Evolutionary conservation across 805 yeast species (phyloP).

Genomic region (Kodamaea neixiangensis): DNA sequence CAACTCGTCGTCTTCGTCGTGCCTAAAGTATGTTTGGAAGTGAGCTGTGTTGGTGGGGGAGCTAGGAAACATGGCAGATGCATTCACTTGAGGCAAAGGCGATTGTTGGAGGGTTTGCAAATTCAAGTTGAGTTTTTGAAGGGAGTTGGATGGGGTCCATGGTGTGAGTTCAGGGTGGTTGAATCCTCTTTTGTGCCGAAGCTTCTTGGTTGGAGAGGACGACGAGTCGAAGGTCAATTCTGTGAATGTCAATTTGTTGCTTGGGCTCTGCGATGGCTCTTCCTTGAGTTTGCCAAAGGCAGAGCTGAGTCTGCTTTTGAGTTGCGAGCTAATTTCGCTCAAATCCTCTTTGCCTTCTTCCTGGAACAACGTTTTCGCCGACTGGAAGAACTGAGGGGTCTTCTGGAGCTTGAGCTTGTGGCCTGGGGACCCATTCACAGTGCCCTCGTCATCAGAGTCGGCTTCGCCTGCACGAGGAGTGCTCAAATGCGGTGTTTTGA

Average conservation of each 20-base stretch:
- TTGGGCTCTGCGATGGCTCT: slow-evolving; percentile 16
- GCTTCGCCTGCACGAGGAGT: slow-evolving; percentile 7
- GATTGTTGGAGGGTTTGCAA: slow-evolving; percentile 40
- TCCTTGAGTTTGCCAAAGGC: slow-evolving; percentile 43
- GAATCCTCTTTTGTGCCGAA: not conserved
- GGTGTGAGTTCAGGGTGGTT: slow-evolving; percentile 7
- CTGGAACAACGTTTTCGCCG: slow-evolving; percentile 38
- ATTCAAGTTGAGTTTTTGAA: slow-evolving; percentile 35
- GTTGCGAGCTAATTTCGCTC: slow-evolving; percentile 39
- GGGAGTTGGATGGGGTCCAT: slow-evolving; percentile 24
- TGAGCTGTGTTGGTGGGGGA: slow-evolving; percentile 8
- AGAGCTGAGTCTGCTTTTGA: slow-evolving; percentile 37
- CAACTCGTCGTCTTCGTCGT: slow-evolving; percentile 8
- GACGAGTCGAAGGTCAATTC: slow-evolving; percentile 25
- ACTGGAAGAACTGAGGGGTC: slow-evolving; percentile 43
- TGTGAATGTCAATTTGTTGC: slow-evolving; percentile 29
- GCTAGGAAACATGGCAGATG: slow-evolving; percentile 9
- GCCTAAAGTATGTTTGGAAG: slow-evolving; percentile 8
- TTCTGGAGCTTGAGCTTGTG: slow-evolving; percentile 29
- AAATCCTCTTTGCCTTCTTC: slow-evolving; percentile 38
- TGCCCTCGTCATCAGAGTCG: slow-evolving; percentile 5
- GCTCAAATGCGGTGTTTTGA: slow-evolving; percentile 14
- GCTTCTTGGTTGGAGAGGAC: slow-evolving; percentile 23
- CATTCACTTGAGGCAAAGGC: slow-evolving; percentile 21
- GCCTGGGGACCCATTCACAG: slow-evolving; percentile 7